A percentile compares a stretch with the other conserved stretches of the same genome.
phyloP scores from a whole-genome alignment of 306 rosid species.

The Erythrophleum fordii region DNA sequence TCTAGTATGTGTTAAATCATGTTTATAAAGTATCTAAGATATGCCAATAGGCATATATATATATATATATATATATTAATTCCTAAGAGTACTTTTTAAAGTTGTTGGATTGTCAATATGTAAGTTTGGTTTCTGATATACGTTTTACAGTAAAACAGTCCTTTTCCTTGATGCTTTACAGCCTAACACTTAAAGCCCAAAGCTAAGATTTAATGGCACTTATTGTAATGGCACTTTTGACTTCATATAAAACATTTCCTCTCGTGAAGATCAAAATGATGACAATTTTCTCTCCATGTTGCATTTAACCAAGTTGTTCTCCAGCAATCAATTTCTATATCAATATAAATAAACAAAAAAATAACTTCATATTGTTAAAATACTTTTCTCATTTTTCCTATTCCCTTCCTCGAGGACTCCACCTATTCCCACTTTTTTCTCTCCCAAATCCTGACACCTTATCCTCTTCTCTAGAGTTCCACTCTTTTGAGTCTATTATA shows the following conservation, averaged over 20 bases:
- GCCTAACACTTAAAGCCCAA: not conserved
- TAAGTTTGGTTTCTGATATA: not conserved
- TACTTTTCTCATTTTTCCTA: not conserved
- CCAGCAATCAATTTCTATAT: not conserved
- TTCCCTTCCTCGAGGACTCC: not conserved
- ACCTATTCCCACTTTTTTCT: not conserved
- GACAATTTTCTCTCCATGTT: not conserved
- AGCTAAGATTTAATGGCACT: not conserved
- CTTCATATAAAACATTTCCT: not conserved
- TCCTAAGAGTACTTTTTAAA: not conserved
- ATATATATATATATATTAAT: not conserved
- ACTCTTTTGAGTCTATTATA: not conserved
- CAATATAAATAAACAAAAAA: not conserved
- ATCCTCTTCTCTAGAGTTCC: conserved; percentile 1
- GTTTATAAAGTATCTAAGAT: not conserved
- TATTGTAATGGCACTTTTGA: not conserved
- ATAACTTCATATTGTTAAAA: conserved; percentile 3
- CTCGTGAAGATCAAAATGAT: not conserved
- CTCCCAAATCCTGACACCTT: not conserved
- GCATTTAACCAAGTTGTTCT: not conserved
- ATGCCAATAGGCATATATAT: not conserved
- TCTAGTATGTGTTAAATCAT: not conserved
- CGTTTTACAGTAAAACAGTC: not conserved
- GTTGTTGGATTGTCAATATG: not conserved
- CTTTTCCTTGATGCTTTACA: not conserved